These are phyloP conservation scores for Annulohypoxylon stygium DNA, from an alignment of 495 filamentous ascomycete species.

Conservation along the genomic window DNA sequence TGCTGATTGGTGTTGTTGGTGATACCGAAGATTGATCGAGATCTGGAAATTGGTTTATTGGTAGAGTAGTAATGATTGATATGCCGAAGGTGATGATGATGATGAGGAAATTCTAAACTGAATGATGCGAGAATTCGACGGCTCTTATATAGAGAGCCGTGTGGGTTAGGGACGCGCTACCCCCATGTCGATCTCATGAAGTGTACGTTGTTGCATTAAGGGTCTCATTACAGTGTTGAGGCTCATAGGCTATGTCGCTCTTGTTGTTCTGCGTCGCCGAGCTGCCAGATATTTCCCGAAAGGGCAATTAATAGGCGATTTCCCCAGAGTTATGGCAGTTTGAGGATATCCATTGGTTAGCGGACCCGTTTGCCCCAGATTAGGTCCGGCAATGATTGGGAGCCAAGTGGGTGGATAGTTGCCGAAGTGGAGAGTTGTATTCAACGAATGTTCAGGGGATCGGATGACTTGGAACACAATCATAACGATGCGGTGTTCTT, in stretches of 20 bases:
- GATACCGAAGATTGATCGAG: not conserved
- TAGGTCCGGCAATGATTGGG: constrained; percentile 14
- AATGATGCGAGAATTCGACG: not conserved
- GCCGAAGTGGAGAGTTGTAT: constrained; percentile 1
- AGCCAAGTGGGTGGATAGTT: constrained; percentile 11
- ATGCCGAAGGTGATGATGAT: constrained; percentile 10
- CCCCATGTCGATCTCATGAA: constrained; percentile 20
- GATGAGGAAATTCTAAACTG: not conserved
- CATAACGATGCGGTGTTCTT: not conserved
- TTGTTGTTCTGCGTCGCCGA: not conserved
- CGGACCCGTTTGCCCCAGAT: constrained; percentile 14
- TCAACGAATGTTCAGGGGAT: not conserved
- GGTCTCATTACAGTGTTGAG: constrained; percentile 9
- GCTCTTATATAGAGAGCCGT: constrained; percentile 19
- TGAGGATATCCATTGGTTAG: constrained; percentile 5
- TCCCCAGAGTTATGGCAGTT: not conserved
- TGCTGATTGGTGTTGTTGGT: constrained; percentile 5
- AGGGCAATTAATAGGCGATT: constrained; percentile 11
- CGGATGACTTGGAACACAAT: not conserved
- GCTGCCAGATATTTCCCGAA: constrained; percentile 9
- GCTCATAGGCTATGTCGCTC: constrained; percentile 27
- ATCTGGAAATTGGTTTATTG: not conserved
- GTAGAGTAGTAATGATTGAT: constrained; percentile 8
- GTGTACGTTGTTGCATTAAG: not conserved
- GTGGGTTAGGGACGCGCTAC: constrained; percentile 12